Conservation (phyloP, 2,329 filamentous ascomycete genomes). For the Neurospora sp. region DNA sequence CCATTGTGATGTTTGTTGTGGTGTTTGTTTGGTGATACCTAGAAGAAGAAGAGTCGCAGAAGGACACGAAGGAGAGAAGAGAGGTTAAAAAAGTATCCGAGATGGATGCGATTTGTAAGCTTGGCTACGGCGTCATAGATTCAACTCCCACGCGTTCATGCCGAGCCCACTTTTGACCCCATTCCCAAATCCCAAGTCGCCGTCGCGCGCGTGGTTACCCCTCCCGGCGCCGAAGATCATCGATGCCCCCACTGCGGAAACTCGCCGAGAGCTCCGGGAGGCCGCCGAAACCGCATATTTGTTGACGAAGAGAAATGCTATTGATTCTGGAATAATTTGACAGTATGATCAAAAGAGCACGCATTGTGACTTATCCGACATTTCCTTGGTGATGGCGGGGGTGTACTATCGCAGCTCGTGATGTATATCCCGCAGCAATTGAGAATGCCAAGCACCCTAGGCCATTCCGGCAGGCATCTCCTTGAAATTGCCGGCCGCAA, state of each 20-base stretch:
- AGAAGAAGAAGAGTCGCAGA: background rate
- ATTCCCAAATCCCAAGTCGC: background rate
- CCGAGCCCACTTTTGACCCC: background rate
- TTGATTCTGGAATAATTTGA: background rate
- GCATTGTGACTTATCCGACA: no score
- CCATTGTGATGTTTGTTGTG: conserved; percentile 29
- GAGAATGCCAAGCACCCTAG: background rate
- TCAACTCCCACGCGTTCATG: background rate
- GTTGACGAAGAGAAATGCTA: background rate
- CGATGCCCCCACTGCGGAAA: background rate
- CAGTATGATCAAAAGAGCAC: no score
- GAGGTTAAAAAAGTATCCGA: background rate
- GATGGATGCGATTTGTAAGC: background rate
- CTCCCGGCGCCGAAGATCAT: background rate
- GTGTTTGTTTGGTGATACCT: conserved; percentile 1
- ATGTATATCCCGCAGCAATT: background rate
- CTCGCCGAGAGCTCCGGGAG: background rate
- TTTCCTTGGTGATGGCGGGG: no score
- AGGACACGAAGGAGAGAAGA: background rate
- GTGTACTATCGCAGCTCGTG: no score
- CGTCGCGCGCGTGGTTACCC: background rate
- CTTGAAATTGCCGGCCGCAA: background rate
- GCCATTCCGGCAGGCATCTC: background rate
- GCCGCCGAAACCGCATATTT: background rate
- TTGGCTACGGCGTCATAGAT: background rate